Base-by-base conservation (phyloP, 257 asterid genomes). In the Rhazya stricta region DNA sequence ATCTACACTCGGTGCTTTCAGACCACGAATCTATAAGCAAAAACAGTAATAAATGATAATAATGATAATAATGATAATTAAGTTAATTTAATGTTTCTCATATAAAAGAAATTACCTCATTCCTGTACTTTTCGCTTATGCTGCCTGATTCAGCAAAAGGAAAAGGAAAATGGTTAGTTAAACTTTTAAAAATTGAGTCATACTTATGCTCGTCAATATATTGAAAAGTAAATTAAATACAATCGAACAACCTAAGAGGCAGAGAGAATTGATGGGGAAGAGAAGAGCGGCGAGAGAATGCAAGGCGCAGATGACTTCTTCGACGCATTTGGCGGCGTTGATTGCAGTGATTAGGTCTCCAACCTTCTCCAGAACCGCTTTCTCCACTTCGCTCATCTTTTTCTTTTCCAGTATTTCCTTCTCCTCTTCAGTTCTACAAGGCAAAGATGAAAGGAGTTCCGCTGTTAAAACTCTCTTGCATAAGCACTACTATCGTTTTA, bases 211-310 rank as follows among this genome's bases (percentile, higher is more conserved):
- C 41, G 27, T 25, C 15, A 23, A 56, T 3, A 21, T 21, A 29
- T 11, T 16, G 29, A 48, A 32, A n/a, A 53, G 27, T 16, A 34
- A 25, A 61, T 42, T 36, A 43, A n/a, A 58, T 6, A 18, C 10
- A 54, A 21, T n/a, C 39, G 46, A 60, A 43, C 36, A 45, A 92
- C 98, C 97, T 79, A 86, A 79, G 72, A 91, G 16, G 12, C 84
- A 81, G 76, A 32, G 79, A 67, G 89, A 79, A 15, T 87, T 75
- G 69, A 88, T 73, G 37, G 91, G 86, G 83, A 90, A 93, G 57
- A 93, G 81, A 73, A 81, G 80, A 75, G 82, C 84, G 73, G 98
- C 91, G 23, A 93, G 88, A 73, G 97, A 87, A 81, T 88, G 86
- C 72, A 93, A 88, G 80, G 97, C 88, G 56, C 79, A 56, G 70